phyloP scores from a whole-genome alignment of 2,329 filamentous ascomycete species.

The Trichoderma arundinaceum region DNA sequence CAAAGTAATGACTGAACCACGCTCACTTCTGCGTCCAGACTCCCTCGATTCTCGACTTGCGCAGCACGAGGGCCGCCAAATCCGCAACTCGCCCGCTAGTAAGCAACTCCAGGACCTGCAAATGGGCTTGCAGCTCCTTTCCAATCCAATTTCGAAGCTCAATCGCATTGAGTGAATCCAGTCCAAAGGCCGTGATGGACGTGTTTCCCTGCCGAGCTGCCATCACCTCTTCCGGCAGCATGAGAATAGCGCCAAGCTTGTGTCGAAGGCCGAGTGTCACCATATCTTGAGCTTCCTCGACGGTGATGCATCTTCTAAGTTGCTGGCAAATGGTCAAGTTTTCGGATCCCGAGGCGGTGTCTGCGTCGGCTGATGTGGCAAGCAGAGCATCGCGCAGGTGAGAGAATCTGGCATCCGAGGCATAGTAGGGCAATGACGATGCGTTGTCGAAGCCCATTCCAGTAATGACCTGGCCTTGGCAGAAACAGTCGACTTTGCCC shows the following conservation, averaged over 20 bases:
- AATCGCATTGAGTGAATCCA: constrained; percentile 57
- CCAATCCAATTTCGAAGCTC: constrained; percentile 59
- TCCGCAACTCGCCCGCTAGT: constrained; percentile 52
- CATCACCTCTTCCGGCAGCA: constrained; percentile 38
- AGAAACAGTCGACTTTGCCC: constrained; percentile 50
- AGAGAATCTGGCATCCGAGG: constrained; percentile 60
- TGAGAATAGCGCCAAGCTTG: constrained; percentile 46
- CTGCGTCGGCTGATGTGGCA: constrained; percentile 35
- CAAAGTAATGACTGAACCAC: neutral
- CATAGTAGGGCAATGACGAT: constrained; percentile 58
- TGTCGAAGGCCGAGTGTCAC: constrained; percentile 36
- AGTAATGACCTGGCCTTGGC: constrained; percentile 59
- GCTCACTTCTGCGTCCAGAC: constrained; percentile 32
- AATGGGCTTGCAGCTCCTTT: constrained; percentile 48
- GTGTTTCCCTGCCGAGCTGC: constrained; percentile 34
- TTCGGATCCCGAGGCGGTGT: constrained; percentile 18
- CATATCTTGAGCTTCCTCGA: constrained; percentile 39
- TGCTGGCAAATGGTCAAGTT: constrained; percentile 34
- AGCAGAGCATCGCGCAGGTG: constrained; percentile 51
- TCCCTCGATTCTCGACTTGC: constrained; percentile 38
- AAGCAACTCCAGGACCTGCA: constrained; percentile 62
- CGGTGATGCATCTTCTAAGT: constrained; percentile 29
- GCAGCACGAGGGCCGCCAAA: constrained; percentile 37
- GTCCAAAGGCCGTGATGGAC: constrained; percentile 39
- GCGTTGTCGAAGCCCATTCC: constrained; percentile 56